Conservation (phyloP, 352 stramenopile genomes). For the Blastocystis sp. region DNA sequence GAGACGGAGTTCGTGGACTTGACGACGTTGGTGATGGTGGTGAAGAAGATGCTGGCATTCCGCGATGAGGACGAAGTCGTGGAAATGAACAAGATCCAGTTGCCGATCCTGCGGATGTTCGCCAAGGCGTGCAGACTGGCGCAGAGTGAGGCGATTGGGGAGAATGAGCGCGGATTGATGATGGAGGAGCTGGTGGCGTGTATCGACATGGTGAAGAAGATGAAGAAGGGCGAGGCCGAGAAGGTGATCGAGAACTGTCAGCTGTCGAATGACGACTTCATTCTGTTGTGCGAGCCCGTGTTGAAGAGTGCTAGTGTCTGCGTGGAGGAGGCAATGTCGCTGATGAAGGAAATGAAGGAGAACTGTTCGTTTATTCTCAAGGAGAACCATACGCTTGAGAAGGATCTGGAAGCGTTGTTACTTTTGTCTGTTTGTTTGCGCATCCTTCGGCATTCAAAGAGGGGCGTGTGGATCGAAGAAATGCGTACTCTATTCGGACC, state of each 20-base stretch:
- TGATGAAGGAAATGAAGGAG: background rate
- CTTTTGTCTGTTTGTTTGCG: background rate
- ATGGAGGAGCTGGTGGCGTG: background rate
- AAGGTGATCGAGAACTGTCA: slow-evolving; percentile 3
- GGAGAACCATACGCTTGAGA: background rate
- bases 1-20: background rate
- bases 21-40: background rate
- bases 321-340: background rate
- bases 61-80: background rate
- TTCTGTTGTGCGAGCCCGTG: slow-evolving; percentile 32
- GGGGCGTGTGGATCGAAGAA: too few species aligned
- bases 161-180: background rate
- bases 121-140: too few species aligned
- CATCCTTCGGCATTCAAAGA: too few species aligned
- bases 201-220: background rate
- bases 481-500: too few species aligned
- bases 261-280: slow-evolving; percentile 59
- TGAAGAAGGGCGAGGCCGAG: background rate
- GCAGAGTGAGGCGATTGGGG: background rate
- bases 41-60: background rate
- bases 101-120: background rate
- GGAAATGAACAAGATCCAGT: background rate
- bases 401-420: background rate
- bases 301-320: background rate
- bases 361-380: background rate